A percentile compares a stretch with the other conserved stretches of the same genome.
phyloP scores from a whole-genome alignment of 331 rosid species.

The Quercus phellos region DNA sequence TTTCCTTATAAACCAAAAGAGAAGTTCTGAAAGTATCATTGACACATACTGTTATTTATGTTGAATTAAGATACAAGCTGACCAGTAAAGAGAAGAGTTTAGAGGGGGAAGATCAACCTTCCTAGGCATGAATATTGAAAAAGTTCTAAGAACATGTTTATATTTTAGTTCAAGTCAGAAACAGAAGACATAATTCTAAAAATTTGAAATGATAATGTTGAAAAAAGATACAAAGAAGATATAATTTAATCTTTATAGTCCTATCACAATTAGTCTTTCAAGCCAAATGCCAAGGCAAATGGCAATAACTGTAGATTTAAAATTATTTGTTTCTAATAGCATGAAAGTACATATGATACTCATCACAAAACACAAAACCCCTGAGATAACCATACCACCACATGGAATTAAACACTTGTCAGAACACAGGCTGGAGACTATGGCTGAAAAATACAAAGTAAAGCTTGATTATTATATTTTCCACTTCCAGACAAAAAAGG shows the following conservation, averaged over 20 bases:
- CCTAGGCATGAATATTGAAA: neutral
- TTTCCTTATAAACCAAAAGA: neutral
- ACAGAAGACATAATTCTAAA: neutral
- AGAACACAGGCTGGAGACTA: neutral
- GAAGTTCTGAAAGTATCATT: slow-evolving; percentile 1
- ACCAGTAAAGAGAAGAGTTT: neutral
- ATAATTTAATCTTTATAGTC: neutral
- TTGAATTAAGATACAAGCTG: slow-evolving; percentile 4
- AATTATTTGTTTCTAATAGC: neutral
- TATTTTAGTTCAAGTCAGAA: neutral
- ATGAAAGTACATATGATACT: neutral
- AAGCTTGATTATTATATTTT: neutral
- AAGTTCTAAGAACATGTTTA: neutral
- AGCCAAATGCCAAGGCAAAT: neutral
- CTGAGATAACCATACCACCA: neutral
- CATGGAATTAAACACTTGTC: neutral
- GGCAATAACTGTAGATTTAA: neutral
- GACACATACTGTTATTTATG: neutral
- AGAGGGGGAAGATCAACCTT: neutral
- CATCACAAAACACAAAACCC: neutral
- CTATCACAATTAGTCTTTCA: neutral
- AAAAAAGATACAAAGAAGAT: neutral
- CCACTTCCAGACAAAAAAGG: neutral
- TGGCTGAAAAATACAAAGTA: neutral
- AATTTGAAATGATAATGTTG: neutral